Percentiles rank a stretch among this genome's conserved stretches.
Evolutionary conservation across 306 rosid genomes (phyloP).

Genomic region (Aeschynomene evenia): DNA sequence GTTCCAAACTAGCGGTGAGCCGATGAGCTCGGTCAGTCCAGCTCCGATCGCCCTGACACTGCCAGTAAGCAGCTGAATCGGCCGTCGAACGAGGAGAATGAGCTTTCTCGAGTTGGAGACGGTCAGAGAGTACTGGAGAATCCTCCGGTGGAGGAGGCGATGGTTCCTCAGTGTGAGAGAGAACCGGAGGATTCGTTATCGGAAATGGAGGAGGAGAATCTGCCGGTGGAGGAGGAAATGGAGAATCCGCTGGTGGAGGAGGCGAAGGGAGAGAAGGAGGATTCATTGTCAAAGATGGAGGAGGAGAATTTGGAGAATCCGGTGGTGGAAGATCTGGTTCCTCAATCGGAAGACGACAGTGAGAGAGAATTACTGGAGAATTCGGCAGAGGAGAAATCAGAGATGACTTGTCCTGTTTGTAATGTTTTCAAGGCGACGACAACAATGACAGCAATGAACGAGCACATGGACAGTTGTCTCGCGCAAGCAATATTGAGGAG

Average conservation of each 20-base stretch:
- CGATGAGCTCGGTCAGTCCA: constrained; percentile 37
- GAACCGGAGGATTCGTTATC: no score
- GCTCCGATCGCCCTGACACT: constrained; percentile 31
- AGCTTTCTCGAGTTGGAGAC: not conserved
- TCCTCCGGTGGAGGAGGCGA: no score
- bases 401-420: constrained; percentile 60
- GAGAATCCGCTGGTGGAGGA: no score
- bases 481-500: constrained; percentile 35
- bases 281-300: no score
- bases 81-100: not conserved
- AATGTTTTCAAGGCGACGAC: constrained; percentile 41
- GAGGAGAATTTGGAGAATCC: not conserved
- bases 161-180: no score
- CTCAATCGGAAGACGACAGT: not conserved
- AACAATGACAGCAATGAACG: constrained; percentile 48
- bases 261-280: not conserved
- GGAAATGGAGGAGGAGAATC: no score
- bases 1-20: constrained; percentile 45
- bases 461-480: constrained; percentile 54
- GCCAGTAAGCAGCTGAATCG: not conserved
- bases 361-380: no score
- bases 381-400: constrained; percentile 48
- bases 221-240: no score
- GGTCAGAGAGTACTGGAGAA: not conserved
- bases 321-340: no score